Evolutionary conservation across 495 filamentous ascomycete species (phyloP), one percentile per base, ranked within the genome.

Genomic region (Chaetomidium leptoderma): DNA sequence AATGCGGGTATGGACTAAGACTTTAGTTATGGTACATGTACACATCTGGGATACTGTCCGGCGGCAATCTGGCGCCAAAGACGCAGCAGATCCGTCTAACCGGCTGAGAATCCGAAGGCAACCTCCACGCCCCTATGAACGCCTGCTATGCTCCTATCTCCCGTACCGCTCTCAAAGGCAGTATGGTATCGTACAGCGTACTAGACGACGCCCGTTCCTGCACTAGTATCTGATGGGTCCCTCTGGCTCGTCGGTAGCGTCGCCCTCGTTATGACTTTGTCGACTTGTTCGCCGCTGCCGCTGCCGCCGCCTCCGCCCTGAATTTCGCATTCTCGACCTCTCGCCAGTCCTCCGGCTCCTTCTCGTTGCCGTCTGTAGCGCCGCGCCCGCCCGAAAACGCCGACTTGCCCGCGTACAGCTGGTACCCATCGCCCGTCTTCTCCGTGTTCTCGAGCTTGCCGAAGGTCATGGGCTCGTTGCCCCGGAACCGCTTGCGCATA

Each of bases 401-500:
- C 26, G 83, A 81, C 66, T 81, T 83, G 30, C 92, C 92, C 9
- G 83, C 89, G 72, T 97, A 97, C 48, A 97, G 69, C 70, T 92
- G 88, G 55, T 79, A 78, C 6, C 78, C 76, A 21, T 78, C 77
- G 46, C 73, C 70, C 21, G 74, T 67, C 42, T 78, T 75, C 32
- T 80, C 82, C 36, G 76, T 78, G 46, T 88, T 79, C 64, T 91
- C 84, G 59, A 83, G 76, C 46, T 76, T 74, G 37, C 65, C 62
- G 27, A 88, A 79, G 26, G 83, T 78, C 60, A 96, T 79, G 43
- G 93, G 91, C 62, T 88, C 81, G 74, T 98, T 97, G n/a, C 93
- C 95, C 42, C 95, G 82, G 76, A 98, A 97, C 23, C 95, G 86
- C 74, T 98, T 98, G 67, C 95, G 87, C 95, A 98, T 98, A 74